Evolutionary conservation across 2,329 filamentous ascomycete species (phyloP), one percentile per base, ranked within the genome.

Genomic region (Chrysoporthe cubensis): DNA sequence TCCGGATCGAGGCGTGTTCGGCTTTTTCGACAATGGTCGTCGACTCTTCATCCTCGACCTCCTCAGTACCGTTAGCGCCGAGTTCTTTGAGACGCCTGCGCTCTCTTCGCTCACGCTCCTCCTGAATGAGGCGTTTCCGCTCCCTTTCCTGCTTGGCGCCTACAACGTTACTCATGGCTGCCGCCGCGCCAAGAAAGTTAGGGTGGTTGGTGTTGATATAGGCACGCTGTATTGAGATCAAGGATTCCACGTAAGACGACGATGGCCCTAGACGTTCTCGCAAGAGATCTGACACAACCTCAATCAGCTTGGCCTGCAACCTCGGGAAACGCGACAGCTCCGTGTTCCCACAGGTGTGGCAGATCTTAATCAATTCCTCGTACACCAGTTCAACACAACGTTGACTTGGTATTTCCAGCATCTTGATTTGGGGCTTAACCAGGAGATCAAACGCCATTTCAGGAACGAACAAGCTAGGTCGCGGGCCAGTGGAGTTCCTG

Each of bases 181-280:
- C 95, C 32, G 96, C 95, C 18, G 96, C 96, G 57, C 96, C 96
- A 18, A 98, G 88, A 83, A 99, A 99, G 80, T 99, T 99, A 61
- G 96, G 96, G 78, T 99, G 96, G 76, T 99, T 99, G 54, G 96
- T 99, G 83, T 99, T 99, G 82, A 99, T 98, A 80, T 99, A 99
- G 26, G 96, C 96, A 72, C 96, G 88, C 80, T 99, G 96, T 69
- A 99, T 99, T 37, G 96, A 91, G 72, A 99, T 99, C 70, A 99
- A 85, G 52, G 95, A 98, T 79, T 97, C 96, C 56, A 99, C 96
- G 73, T 99, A 99, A 64, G 82, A 86, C 2, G 95, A 97, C 66
- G 92, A 90, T 13, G 96, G 96, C 1, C 96, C 96, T 6, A 99
- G 85, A 69, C 95, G 88, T 81, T 99, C 96, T 65, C 96, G 90